Percentiles rank a stretch among this genome's conserved stretches.
Evolutionary conservation across 2,329 filamentous ascomycete genomes (phyloP).

Genomic region (Aspergillus puulaauensis): DNA sequence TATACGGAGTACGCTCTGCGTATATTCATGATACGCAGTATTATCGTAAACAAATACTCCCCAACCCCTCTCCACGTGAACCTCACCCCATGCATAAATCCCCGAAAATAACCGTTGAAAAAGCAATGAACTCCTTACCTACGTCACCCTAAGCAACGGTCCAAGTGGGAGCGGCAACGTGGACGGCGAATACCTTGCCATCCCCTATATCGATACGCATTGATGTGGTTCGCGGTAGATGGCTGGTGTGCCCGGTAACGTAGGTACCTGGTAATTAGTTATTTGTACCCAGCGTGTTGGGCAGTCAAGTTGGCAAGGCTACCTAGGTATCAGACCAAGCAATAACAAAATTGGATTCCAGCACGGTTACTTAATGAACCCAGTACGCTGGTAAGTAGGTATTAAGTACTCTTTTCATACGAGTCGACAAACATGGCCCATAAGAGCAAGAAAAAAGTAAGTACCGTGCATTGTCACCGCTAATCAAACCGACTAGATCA

Average conservation of each 20-base stretch:
- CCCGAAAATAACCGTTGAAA: background rate
- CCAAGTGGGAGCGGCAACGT: background rate
- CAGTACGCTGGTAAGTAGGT: background rate
- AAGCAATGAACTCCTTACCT: background rate
- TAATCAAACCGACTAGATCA: constrained; percentile 7
- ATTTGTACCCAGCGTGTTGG: background rate
- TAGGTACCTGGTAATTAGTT: background rate
- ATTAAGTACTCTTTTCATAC: background rate
- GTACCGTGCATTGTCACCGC: background rate
- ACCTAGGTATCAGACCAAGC: background rate
- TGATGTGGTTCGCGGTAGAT: background rate
- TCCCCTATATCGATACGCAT: background rate
- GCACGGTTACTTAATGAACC: background rate
- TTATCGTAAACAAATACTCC: background rate
- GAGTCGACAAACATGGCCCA: background rate
- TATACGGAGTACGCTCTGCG: no score
- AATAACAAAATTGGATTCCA: background rate
- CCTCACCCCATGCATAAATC: background rate
- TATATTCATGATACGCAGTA: no score
- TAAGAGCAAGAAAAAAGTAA: background rate
- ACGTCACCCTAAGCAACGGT: constrained; percentile 2
- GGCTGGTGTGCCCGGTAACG: background rate
- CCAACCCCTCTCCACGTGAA: background rate
- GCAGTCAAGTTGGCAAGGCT: background rate
- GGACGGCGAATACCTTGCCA: background rate